Conservation (phyloP, 768 basidiomycete species). For the Tricholoma terreum region DNA sequence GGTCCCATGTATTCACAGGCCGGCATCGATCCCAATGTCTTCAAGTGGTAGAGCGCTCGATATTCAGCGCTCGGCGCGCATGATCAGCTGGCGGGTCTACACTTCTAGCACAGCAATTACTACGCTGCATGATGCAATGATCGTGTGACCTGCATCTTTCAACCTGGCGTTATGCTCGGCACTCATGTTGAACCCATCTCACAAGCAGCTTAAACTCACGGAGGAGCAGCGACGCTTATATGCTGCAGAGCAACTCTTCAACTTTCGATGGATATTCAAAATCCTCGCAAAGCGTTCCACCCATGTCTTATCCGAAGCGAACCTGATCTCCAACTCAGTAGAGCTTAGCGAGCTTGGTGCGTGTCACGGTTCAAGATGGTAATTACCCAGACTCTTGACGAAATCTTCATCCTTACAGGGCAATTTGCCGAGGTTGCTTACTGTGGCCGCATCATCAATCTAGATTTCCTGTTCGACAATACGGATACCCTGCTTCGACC, state of each 20-base stretch:
- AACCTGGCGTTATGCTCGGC: neutral
- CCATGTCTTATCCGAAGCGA: slow-evolving; percentile 37
- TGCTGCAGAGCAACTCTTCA: slow-evolving; percentile 46
- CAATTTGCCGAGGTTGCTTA: slow-evolving; percentile 57
- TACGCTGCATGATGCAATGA: neutral
- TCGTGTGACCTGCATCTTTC: no score
- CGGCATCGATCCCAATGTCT: no score
- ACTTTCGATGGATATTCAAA: slow-evolving; percentile 55
- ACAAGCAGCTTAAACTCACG: slow-evolving; percentile 20
- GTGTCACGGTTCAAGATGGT: slow-evolving; percentile 4
- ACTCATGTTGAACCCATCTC: neutral
- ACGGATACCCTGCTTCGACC: slow-evolving; percentile 34
- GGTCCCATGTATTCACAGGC: no score
- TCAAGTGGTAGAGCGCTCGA: neutral
- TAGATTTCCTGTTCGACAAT: slow-evolving; percentile 42
- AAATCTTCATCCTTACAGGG: slow-evolving; percentile 25
- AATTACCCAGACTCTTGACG: neutral
- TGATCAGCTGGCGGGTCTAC: no score
- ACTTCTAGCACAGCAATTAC: neutral
- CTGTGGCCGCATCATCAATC: slow-evolving; percentile 31
- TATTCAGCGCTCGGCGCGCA: neutral
- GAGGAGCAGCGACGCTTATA: slow-evolving; percentile 49
- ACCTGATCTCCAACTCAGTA: slow-evolving; percentile 37
- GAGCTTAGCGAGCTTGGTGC: slow-evolving; percentile 45
- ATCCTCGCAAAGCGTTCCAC: slow-evolving; percentile 45